Base-by-base conservation (phyloP, 2,329 filamentous ascomycete species). In the Cytospora paraplurivora region DNA sequence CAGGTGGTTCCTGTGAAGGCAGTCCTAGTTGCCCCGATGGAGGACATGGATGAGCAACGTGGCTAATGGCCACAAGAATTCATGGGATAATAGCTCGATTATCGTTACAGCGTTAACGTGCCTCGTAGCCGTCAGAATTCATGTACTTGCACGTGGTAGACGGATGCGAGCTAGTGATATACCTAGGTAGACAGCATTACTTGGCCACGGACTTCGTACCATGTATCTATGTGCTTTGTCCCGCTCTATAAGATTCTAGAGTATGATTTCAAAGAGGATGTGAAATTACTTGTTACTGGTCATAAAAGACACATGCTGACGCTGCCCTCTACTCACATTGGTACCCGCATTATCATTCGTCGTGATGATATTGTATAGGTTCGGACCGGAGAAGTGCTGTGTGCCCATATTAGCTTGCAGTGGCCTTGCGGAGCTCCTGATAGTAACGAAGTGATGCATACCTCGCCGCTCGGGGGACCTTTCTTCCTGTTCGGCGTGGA, bases 1-100 rank as follows among this genome's bases (percentile, higher is more conserved):
- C 67, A 77, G 85, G 38, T 88, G 85, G 84, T 87, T 85, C 70
- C 70, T 80, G 68, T 81, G 72, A 65, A 51, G 41, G 12, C 55
- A 11, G 8, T 41, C 21, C 15, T 11, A 7, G 51, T 15, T 35
- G 15, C n/a, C 17, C 7, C 12, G 52, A 54, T 37, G 34, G 35
- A 3, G 33, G 13, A 7, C 1, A 35, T 3, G 34, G 32, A 7
- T 33, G 12, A 2, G 7, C 11, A 3, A 4, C 27, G 17, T 35
- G 27, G 51, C 44, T 19, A 17, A 21, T 15, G 15, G 44, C 19
- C 44, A 27, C 27, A 12, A 47, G 10, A 12, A 21, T 12, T 11
- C 6, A 27, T 27, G 27, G 4, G 4, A 27, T 27, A 27, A 27
- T 27, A 27, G 27, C 27, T 27, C 4, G 27, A 27, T 27, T 27